phyloP scores from a whole-genome alignment of 1,139 yeast species.

The Diutina catenulata region DNA sequence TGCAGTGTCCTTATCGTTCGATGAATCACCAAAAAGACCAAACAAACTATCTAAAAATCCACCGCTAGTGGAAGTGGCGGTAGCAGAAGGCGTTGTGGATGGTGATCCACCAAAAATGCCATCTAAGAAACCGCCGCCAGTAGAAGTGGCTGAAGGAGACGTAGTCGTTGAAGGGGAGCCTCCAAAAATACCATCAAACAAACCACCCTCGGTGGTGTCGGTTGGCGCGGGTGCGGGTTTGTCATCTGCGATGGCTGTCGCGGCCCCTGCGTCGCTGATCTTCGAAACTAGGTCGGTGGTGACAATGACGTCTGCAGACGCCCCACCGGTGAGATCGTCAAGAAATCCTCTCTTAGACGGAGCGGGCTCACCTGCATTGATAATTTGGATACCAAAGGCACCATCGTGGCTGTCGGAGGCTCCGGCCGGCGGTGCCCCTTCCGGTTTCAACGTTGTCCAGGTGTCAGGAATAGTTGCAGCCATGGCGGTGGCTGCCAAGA shows the following conservation, averaged over 20 bases:
- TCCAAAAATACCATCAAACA: background rate
- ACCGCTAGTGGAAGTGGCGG: background rate
- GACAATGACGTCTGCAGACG: too few species aligned
- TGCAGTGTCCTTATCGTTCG: background rate
- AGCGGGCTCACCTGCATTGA: background rate
- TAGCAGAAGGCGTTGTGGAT: background rate
- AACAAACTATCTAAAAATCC: background rate
- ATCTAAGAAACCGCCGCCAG: background rate
- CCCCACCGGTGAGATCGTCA: too few species aligned
- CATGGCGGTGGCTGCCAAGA: conserved; percentile 2
- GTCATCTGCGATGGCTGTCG: background rate
- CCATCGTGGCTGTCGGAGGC: background rate
- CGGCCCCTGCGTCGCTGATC: too few species aligned
- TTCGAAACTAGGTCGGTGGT: too few species aligned
- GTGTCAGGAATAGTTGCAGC: background rate
- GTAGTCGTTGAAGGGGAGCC: background rate
- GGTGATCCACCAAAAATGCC: background rate
- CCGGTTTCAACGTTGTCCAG: conserved; percentile 1
- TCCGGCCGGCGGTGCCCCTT: conserved; percentile 1
- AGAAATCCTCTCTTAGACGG: too few species aligned
- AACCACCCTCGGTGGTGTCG: background rate
- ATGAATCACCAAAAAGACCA: background rate
- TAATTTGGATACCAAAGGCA: conserved; percentile 2
- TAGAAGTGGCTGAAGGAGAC: background rate
- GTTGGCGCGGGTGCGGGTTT: background rate